Base-by-base conservation (phyloP, 106 monocot genomes). In the Narthecium ossifragum region DNA sequence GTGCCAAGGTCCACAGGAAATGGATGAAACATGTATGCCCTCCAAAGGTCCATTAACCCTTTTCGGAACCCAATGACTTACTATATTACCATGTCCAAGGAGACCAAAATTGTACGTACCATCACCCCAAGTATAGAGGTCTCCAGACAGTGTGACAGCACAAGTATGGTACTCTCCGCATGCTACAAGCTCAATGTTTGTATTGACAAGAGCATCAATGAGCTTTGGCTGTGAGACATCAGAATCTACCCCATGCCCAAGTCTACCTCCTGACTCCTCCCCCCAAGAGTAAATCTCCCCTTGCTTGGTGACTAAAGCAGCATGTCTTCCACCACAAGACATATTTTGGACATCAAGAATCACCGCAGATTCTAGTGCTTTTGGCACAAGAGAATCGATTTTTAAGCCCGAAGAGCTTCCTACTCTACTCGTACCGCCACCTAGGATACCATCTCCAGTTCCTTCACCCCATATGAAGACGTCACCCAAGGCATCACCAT, bases 391-490 rank as follows among this genome's bases (percentile, higher is more conserved):
- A 58, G 80, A 85, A 70, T 93, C 93, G 71, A 75, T 70, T 71
- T 93, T 93, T 14, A 48, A 28, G 30, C 62, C 58, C 26, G 69
- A 73, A 64, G 23, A 57, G 49, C 38, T 83, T 59, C 67, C 77
- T 61, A 77, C 40, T 69, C 65, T 85, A 36, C 77, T 65, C 57
- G 6, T 55, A 6, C 89, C 85, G 48, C 93, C 85, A 75, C 89
- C 85, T 51, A 93, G 64, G 68, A 80, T 52, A 46, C 89, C 93
- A 45, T 93, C 89, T 29, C 88, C 93, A 47, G 74, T 89, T 74
- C 84, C 93, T 79, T 93, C 93, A 13, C 93, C 93, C 93, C 93
- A 93, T 31, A 93, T 82, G 77, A 89, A 89, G 74, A 93, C 82
- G 64, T 93, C 93, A 4, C 93, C 93, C 50, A 93, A 70, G 51